phyloP scores from a whole-genome alignment of 2,329 filamentous ascomycete genomes.

The Trichoderma aggressivum region DNA sequence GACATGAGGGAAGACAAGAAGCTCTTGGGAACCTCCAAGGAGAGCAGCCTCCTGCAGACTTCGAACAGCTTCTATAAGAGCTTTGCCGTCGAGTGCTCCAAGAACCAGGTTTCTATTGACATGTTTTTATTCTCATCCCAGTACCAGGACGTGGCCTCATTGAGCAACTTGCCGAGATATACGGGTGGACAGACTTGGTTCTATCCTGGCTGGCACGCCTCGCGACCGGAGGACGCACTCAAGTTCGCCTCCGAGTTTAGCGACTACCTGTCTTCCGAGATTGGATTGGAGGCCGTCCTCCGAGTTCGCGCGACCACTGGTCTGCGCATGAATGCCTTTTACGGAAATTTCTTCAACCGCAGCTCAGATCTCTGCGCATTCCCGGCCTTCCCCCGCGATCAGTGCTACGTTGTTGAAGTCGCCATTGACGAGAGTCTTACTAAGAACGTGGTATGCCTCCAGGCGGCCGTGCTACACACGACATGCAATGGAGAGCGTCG shows the following conservation, averaged over 20 bases:
- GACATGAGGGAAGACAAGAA: slow-evolving; percentile 97
- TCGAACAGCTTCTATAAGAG: slow-evolving; percentile 98
- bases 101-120: slow-evolving; percentile 96
- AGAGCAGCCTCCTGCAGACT: slow-evolving; percentile 82
- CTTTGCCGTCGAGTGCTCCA: slow-evolving; percentile 97
- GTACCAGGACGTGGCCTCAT: slow-evolving; percentile 94
- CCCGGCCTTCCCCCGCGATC: slow-evolving; percentile 94
- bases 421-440: slow-evolving; percentile 93
- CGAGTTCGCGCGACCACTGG: slow-evolving; percentile 93
- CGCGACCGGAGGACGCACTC: slow-evolving; percentile 88
- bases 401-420: slow-evolving; percentile 96
- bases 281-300: slow-evolving; percentile 91
- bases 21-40: slow-evolving; percentile 87
- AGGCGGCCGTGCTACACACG: slow-evolving; percentile 92
- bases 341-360: slow-evolving; percentile 99
- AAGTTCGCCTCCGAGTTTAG: slow-evolving; percentile 97
- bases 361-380: slow-evolving; percentile 97
- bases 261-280: slow-evolving; percentile 94
- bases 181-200: slow-evolving; percentile 98
- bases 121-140: slow-evolving; percentile 97
- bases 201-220: slow-evolving; percentile 97
- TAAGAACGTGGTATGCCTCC: slow-evolving; percentile 88
- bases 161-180: slow-evolving; percentile 93
- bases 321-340: slow-evolving; percentile 94
- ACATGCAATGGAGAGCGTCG: slow-evolving; percentile 96